Conservation (phyloP, 2,329 filamentous ascomycete genomes). For the Onygenales sp. region DNA sequence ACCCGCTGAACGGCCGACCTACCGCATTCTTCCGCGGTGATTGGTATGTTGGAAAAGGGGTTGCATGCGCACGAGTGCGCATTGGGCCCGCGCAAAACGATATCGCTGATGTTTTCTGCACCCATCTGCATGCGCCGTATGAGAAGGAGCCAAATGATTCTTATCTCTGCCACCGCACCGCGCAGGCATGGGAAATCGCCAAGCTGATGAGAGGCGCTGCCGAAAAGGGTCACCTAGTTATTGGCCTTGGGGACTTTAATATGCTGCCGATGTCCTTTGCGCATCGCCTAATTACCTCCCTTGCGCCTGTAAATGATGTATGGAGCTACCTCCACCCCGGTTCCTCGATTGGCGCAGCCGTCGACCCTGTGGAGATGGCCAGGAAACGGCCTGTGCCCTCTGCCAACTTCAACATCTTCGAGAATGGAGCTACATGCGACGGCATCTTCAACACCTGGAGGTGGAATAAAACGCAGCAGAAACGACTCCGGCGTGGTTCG, state of each 20-base stretch:
- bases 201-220: slow-evolving; percentile 77
- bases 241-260: slow-evolving; percentile 91
- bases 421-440: slow-evolving; percentile 84
- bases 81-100: slow-evolving; percentile 57
- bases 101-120: slow-evolving; percentile 82
- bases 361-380: slow-evolving; percentile 57
- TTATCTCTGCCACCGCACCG: slow-evolving; percentile 81
- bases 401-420: slow-evolving; percentile 64
- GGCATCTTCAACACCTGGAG: slow-evolving; percentile 85
- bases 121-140: slow-evolving; percentile 84
- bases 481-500: slow-evolving; percentile 55
- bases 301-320: slow-evolving; percentile 67
- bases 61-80: slow-evolving; percentile 72
- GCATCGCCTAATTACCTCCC: slow-evolving; percentile 70
- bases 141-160: slow-evolving; percentile 69
- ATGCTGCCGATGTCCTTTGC: slow-evolving; percentile 83
- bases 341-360: slow-evolving; percentile 66
- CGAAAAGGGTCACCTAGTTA: slow-evolving; percentile 70
- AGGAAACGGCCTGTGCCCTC: slow-evolving; percentile 60
- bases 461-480: slow-evolving; percentile 65
- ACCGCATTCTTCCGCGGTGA: slow-evolving; percentile 91
- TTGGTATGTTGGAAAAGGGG: slow-evolving; percentile 93
- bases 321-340: slow-evolving; percentile 81
- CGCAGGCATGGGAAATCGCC: slow-evolving; percentile 90
- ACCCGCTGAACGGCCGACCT: slow-evolving; percentile 86